phyloP scores from a whole-genome alignment of 495 filamentous ascomycete genomes.

The Talaromyces wortmannii region DNA sequence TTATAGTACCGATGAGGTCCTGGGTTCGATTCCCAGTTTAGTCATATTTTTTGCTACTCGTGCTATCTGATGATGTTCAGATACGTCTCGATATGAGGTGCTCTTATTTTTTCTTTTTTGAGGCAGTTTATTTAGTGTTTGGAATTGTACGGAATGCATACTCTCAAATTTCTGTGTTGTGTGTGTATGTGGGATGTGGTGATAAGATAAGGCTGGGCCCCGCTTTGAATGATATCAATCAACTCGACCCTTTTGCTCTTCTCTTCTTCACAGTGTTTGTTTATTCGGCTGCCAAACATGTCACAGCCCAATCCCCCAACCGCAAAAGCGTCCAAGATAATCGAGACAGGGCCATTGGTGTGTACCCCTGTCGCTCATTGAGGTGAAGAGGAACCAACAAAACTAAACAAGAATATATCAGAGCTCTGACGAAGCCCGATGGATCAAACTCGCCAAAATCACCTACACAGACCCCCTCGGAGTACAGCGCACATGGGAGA shows the following conservation, averaged over 20 bases:
- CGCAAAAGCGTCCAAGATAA: slow-evolving; percentile 27
- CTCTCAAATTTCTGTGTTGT: too few species aligned
- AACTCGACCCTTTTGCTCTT: neutral
- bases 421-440: slow-evolving; percentile 57
- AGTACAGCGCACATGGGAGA: slow-evolving; percentile 70
- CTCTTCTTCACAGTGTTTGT: neutral
- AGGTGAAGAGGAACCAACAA: neutral
- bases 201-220: slow-evolving; percentile 5
- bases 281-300: too few species aligned
- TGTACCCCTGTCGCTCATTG: slow-evolving; percentile 18
- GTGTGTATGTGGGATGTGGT: neutral
- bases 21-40: neutral
- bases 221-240: neutral
- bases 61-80: neutral
- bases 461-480: slow-evolving; percentile 69
- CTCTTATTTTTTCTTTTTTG: neutral
- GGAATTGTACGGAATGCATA: too few species aligned
- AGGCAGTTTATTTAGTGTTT: too few species aligned
- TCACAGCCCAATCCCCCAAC: too few species aligned
- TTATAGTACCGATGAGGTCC: neutral
- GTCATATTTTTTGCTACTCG: neutral
- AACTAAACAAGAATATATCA: slow-evolving; percentile 11
- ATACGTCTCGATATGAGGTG: neutral
- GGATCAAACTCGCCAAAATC: slow-evolving; percentile 64
- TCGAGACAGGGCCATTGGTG: slow-evolving; percentile 45